Base-by-base conservation (phyloP, 257 asterid genomes). In the Rauvolfia tetraphylla region DNA sequence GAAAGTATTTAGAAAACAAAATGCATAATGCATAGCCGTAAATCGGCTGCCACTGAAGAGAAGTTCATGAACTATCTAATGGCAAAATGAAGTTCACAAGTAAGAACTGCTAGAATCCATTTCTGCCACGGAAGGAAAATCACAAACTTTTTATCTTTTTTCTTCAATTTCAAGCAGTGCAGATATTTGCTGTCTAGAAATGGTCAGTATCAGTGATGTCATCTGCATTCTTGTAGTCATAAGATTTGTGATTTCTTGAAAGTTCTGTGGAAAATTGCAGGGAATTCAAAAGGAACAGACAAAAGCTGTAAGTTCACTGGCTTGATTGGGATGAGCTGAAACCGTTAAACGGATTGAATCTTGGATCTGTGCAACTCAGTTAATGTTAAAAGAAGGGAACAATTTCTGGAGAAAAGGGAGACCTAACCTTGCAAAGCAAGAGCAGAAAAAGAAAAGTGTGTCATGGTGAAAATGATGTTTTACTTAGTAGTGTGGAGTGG, bases 11-110 rank as follows among this genome's bases (percentile, higher is more conserved):
- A 11, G 57, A 15, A 13, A 2, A 14, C 22, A 15, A 36, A 65
- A 65, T 18, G 74, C 74, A 46, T 48, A 70, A 71, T 71, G 13
- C 39, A 2, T 31, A 27, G 75, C 61, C 48, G 61, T 33, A 49
- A 70, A 4, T 49, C 15, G 15, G 46, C 70, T 65, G 15, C 70
- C 9, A 34, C 23, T 63, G 69, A n/a, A 34, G 42, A 62, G 42
- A 62, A 31, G n/a, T 61, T 27, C 22, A 20, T 34, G 38, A 4
- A 29, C 68, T 69, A 13, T 27, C 12, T 69, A 39, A 49, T 17
- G 25, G 48, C 71, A 63, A 63, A 63, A 13, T 13, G 5, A 7
- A 14, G 42, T 18, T 63, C 18, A 33, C 59, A 36, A 36, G n/a
- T 5, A 1, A 38, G 14, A 34, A 34, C 59, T 36, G 14, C 29